Evolutionary conservation across 805 yeast genomes (phyloP), one percentile per base, ranked within the genome.

Genomic region (Yamadazyma sp.): DNA sequence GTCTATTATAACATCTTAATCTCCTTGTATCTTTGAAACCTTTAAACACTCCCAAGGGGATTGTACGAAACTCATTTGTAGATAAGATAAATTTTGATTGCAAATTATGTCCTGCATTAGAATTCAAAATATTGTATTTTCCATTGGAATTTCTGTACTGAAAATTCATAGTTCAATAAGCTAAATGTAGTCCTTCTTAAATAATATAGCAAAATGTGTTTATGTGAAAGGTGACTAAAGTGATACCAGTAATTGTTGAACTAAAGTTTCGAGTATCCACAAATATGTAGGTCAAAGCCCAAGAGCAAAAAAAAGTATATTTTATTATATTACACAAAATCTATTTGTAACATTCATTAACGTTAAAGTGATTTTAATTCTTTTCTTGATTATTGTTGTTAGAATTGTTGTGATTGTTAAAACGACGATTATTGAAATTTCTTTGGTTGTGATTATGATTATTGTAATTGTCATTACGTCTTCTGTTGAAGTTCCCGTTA

Each of bases 21-120:
- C 43, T 24, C 30, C 43, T 39, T 21, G 38, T 37, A 30, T 45
- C 49, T 27, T 32, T 36, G 22, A 13, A 31, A 4, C 45, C 49
- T 34, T 34, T 40, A 19, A 33, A 43, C 7, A 18, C 11, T 11
- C 45, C 43, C 6, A 30, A 14, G 7, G 37, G 41, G 23, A 37
- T 33, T 5, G 36, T 31, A 13, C 23, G 17, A 35, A 30, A 41
- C 33, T 36, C 33, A 21, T 30, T 20, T 7, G 34, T 6, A 23
- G 20, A 18, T 19, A 23, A 17, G 7, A 16, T 8, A 17, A 27
- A 27, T 7, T 27, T 27, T n/a, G 30, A 24, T 24, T 24, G 27
- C 14, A 24, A 24, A 20, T 7, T 7, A 20, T 20, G 23, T 10
- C 10, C 23, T n/a, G n/a, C n/a, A n/a, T n/a, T n/a, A n/a, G n/a